Evolutionary conservation across 257 asterid genomes (phyloP).

Genomic region (Jasminum sambac): DNA sequence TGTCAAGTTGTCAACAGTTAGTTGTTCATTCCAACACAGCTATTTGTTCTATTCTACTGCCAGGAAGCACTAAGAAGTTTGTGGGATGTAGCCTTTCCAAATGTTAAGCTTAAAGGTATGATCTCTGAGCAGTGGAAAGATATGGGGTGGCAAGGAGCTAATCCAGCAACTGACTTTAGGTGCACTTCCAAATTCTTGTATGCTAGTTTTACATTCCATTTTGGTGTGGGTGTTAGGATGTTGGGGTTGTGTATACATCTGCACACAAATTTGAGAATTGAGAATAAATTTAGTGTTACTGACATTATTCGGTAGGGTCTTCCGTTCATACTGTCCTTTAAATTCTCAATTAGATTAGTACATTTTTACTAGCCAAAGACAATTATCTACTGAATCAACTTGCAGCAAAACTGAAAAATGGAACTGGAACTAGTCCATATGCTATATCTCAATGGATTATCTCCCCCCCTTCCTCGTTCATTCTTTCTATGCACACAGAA

Average conservation of each 20-base stretch:
- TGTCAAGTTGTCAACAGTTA: background rate
- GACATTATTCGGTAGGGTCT: conserved; percentile 1
- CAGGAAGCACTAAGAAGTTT: conserved; percentile 78
- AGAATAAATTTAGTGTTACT: background rate
- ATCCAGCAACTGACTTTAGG: conserved; percentile 97
- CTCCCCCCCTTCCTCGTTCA: background rate
- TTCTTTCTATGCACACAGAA: background rate
- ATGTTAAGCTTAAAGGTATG: conserved; percentile 64
- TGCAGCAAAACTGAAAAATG: background rate
- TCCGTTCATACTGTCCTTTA: background rate
- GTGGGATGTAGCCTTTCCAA: conserved; percentile 79
- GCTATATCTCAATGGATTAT: background rate
- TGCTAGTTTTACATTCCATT: background rate
- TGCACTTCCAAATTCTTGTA: conserved; percentile 23
- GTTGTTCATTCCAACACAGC: conserved; percentile 18
- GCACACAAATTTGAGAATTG: conserved; percentile 5
- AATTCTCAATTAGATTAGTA: background rate
- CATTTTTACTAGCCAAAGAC: background rate
- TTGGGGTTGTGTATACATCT: background rate
- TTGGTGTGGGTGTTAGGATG: background rate
- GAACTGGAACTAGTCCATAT: background rate
- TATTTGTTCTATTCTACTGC: conserved; percentile 23
- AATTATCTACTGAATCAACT: background rate
- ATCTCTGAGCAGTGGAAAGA: conserved; percentile 98
- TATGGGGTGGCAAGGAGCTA: conserved; percentile 98